phyloP scores from a whole-genome alignment of 2,329 filamentous ascomycete genomes.

The Geosmithia morbida region DNA sequence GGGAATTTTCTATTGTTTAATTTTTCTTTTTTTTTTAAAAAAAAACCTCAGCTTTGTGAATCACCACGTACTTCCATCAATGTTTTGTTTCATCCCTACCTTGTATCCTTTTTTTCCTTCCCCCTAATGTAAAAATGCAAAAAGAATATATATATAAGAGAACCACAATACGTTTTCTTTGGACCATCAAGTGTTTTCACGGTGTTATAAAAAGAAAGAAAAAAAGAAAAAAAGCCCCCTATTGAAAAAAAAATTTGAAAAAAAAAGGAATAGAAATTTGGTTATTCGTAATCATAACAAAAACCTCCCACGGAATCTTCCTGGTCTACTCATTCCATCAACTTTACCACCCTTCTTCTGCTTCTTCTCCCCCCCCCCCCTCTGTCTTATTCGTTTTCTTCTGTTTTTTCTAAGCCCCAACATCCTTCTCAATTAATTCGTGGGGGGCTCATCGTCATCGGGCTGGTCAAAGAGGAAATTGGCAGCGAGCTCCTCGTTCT shows the following conservation, averaged over 20 bases:
- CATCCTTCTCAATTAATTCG: conserved; percentile 18
- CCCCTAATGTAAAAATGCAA: too few species aligned
- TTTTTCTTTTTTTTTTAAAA: too few species aligned
- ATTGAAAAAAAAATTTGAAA: not conserved
- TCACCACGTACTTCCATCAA: too few species aligned
- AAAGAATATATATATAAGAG: too few species aligned
- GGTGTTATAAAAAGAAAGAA: not conserved
- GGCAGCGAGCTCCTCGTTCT: conserved; percentile 95
- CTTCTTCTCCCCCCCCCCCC: not conserved
- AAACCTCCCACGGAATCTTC: not conserved
- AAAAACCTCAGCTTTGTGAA: too few species aligned
- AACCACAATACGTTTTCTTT: too few species aligned
- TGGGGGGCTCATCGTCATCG: conserved; percentile 54
- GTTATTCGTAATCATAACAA: not conserved
- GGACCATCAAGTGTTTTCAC: too few species aligned
- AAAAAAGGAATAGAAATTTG: not conserved
- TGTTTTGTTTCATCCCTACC: too few species aligned
- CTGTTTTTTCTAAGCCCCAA: not conserved
- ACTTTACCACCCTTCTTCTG: not conserved
- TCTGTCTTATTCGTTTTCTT: not conserved
- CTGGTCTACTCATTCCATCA: not conserved
- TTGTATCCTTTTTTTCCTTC: too few species aligned
- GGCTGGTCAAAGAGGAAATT: conserved; percentile 98
- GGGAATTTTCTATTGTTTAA: too few species aligned
- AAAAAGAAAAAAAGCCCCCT: not conserved